phyloP scores from a whole-genome alignment of 306 rosid species.

The Quercus parvula region DNA sequence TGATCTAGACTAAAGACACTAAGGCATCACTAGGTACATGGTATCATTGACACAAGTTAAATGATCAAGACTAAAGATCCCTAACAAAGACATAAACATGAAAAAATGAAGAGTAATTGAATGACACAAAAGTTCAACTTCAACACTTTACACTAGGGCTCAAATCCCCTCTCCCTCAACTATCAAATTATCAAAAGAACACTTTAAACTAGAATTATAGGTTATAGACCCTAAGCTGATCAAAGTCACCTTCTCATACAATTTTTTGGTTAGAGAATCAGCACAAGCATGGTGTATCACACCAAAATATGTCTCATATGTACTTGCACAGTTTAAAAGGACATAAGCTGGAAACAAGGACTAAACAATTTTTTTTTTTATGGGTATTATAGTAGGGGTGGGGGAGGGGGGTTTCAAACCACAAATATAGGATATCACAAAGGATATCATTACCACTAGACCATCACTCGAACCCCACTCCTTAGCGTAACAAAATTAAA shows the following conservation, averaged over 20 bases:
- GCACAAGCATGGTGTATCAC: background rate
- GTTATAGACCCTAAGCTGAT: background rate
- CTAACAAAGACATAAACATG: background rate
- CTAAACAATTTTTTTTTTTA: background rate
- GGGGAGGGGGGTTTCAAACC: no score
- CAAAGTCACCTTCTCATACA: slow-evolving; percentile 1
- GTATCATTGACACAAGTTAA: background rate
- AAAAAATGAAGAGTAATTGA: background rate
- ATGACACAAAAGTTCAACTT: background rate
- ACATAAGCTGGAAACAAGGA: slow-evolving; percentile 2
- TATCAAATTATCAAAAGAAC: no score
- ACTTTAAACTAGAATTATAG: background rate
- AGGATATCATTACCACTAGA: no score
- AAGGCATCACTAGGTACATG: background rate
- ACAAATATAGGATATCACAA: no score
- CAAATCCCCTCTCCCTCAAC: no score
- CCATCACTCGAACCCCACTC: background rate
- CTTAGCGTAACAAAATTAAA: background rate
- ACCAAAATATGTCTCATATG: background rate
- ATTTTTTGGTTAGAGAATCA: background rate
- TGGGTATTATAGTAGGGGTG: no score
- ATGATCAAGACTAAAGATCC: background rate
- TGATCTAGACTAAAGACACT: background rate
- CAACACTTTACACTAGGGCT: background rate
- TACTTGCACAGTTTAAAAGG: slow-evolving; percentile 5